phyloP scores from a whole-genome alignment of 1,284 basidiomycete genomes.

The Hymenochaete sp. region DNA sequence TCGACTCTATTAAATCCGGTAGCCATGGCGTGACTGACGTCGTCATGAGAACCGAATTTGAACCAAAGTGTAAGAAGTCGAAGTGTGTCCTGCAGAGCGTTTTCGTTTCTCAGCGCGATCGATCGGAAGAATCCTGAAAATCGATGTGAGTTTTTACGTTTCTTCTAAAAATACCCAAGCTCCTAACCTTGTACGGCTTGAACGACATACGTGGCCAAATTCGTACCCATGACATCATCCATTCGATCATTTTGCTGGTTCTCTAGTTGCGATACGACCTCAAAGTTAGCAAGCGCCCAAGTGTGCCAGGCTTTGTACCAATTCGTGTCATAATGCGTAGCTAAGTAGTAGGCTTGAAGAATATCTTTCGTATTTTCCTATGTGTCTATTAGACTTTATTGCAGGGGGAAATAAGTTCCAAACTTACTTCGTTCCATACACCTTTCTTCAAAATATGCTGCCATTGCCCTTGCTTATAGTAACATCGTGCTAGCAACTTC shows the following conservation, averaged over 20 bases:
- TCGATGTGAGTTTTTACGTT: not conserved
- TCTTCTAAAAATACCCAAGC: not conserved
- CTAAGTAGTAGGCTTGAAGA: constrained; percentile 76
- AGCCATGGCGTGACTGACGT: constrained; percentile 86
- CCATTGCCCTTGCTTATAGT: constrained; percentile 97
- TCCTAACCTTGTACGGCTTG: constrained; percentile 83
- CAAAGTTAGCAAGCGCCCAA: constrained; percentile 96
- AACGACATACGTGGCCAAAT: constrained; percentile 81
- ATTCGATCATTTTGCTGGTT: constrained; percentile 50
- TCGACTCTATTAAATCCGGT: constrained; percentile 86
- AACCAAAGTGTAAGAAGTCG: constrained; percentile 97
- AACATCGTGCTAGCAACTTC: constrained; percentile 88
- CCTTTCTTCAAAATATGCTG: constrained; percentile 67
- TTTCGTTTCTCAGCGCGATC: constrained; percentile 83
- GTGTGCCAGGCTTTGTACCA: constrained; percentile 99
- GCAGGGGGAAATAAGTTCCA: constrained; percentile 1
- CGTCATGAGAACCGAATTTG: constrained; percentile 89
- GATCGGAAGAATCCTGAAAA: constrained; percentile 87
- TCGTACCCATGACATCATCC: constrained; percentile 60
- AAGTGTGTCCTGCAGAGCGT: constrained; percentile 92
- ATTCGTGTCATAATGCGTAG: constrained; percentile 85
- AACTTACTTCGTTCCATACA: constrained; percentile 70
- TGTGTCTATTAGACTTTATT: constrained; percentile 15
- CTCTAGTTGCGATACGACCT: constrained; percentile 84
- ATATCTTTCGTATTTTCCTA: constrained; percentile 78